Evolutionary conservation across 768 basidiomycete species (phyloP), one percentile per base, ranked within the genome.

Genomic region (Nevesoporus exiguus): DNA sequence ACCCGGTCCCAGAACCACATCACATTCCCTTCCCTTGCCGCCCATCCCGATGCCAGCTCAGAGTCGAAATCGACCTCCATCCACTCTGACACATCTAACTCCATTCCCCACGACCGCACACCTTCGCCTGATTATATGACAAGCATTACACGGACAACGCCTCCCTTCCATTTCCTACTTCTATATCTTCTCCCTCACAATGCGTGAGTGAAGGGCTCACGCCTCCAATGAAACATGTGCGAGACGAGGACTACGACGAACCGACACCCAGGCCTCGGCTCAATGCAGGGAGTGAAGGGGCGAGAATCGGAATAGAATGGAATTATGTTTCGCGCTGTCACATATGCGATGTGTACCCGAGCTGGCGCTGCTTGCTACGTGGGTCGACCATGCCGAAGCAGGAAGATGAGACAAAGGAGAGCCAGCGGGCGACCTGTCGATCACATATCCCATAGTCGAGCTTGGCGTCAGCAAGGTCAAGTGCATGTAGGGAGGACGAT

Each of bases 261-360:
- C 41, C 22, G 10, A 65, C 61, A 3, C 63, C 61, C 1, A 58
- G 56, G 5, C 39, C 49, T 7, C 47, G 22, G 3, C 8, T 25
- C 3, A n/a, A 11, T n/a, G 24, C 2, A 44, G 22, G 29, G 22
- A 29, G 43, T 3, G 37, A 37, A 11, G 52, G 34, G 40, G 22
- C 14, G 33, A 47, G 1, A 40, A 52, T 14, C 39, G 51, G 19
- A 37, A 51, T 2, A 33, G 17, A 3, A 37, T 51, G 3, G 56
- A 33, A 1, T 66, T 69, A 33, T 86, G 87, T 1, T 89, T 86
- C 65, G 85, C 88, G 0, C 69, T 90, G 7, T 88, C 88, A 0
- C 84, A 90, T 62, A 76, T 92, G 2, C 81, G 88, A 7, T 85
- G 89, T 43, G 85, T 91, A 0, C 87, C 88, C 9, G 89, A 88